A percentile compares a stretch with the other conserved stretches of the same genome.
These are phyloP conservation scores for Tranzscheliella williamsii DNA, from an alignment of 1,284 basidiomycete species.

Conservation along the genomic window DNA sequence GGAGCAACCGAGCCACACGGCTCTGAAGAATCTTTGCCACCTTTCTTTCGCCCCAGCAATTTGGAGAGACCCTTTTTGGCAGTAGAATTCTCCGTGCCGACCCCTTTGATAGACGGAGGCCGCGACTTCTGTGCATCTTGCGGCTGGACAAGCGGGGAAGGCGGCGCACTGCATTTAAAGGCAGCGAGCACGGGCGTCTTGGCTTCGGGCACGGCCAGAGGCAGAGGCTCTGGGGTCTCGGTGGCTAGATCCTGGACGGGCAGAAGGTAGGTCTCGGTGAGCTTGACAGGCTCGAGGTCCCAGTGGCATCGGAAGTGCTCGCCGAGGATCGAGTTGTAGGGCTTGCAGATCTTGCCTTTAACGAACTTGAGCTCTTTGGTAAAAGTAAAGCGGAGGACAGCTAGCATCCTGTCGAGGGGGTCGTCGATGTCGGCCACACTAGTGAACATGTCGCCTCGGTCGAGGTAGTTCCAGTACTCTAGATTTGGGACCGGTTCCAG, in stretches of 20 bases:
- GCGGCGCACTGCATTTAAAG: slow-evolving; percentile 28
- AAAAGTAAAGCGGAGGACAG: slow-evolving; percentile 79
- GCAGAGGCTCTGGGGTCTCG: slow-evolving; percentile 25
- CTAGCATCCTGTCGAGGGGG: slow-evolving; percentile 87
- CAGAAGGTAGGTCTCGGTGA: slow-evolving; percentile 34
- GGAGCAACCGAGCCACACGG: slow-evolving; percentile 4
- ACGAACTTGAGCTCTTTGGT: slow-evolving; percentile 95
- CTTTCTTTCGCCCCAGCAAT: slow-evolving; percentile 37
- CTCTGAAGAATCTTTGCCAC: slow-evolving; percentile 10
- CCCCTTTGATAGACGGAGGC: slow-evolving; percentile 26
- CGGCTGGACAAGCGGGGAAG: slow-evolving; percentile 20
- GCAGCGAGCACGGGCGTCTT: slow-evolving; percentile 16
- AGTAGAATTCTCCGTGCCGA: slow-evolving; percentile 10
- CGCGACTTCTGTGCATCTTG: slow-evolving; percentile 19
- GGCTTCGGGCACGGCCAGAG: slow-evolving; percentile 11
- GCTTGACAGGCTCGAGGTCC: slow-evolving; percentile 44
- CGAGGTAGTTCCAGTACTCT: slow-evolving; percentile 73
- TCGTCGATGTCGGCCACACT: slow-evolving; percentile 85
- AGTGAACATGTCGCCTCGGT: slow-evolving; percentile 85
- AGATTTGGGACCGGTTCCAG: slow-evolving; percentile 58
- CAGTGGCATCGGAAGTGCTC: slow-evolving; percentile 59
- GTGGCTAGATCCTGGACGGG: slow-evolving; percentile 29
- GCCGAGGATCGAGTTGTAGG: slow-evolving; percentile 67
- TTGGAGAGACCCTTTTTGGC: slow-evolving; percentile 38
- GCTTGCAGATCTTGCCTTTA: slow-evolving; percentile 83